Base-by-base conservation (phyloP, 108 stramenopile species). In the Pseudonitzschia delicatissima region DNA sequence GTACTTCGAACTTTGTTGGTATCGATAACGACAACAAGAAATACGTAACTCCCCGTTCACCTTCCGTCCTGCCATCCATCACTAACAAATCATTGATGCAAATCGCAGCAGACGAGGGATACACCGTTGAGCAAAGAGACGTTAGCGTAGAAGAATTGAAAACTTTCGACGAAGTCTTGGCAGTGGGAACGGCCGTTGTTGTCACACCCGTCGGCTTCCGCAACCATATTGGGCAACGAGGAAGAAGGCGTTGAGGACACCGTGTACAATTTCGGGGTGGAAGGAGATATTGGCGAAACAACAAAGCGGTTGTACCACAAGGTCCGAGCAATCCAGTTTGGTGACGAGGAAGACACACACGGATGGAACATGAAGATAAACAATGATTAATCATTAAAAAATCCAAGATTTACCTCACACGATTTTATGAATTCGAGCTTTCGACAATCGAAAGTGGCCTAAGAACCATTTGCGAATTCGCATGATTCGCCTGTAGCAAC, bases 151-250 rank as follows among this genome's bases (percentile, higher is more conserved):
- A 79, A 7, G 98, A 99, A 74, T 68, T 99, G 66, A 76, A 76
- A 25, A 58, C 35, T 21, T 95, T 99, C 70, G 92, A 91, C 57
- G 98, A 99, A 78, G 96, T 97, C 15, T 78, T 96, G 57, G 98
- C 98, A 11, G 94, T 95, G 55, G 98, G 98, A 15, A 99, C 98
- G 25, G 98, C 98, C 21, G 98, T 99, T 32, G 97, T 99, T 28
- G 88, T 98, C 50, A 98, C 98, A 33, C 94, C 96, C 23, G 82
- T 99, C 40, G 92, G 92, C 25, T n/a, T 86, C 81, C 53, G 80
- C 91, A 36, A 92, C 95, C 8, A 67, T 79, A 51, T 71, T 88
- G 37, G 53, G 53, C 29, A 15, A 11, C 11, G 40, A 15, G 11
- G 2, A 48, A 21, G 53, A 55, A 26, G 53, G 32, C 20, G 78